These are phyloP conservation scores for Fagopyrum tataricum DNA, from an alignment of 148 eudicot species.

Conservation along the genomic window DNA sequence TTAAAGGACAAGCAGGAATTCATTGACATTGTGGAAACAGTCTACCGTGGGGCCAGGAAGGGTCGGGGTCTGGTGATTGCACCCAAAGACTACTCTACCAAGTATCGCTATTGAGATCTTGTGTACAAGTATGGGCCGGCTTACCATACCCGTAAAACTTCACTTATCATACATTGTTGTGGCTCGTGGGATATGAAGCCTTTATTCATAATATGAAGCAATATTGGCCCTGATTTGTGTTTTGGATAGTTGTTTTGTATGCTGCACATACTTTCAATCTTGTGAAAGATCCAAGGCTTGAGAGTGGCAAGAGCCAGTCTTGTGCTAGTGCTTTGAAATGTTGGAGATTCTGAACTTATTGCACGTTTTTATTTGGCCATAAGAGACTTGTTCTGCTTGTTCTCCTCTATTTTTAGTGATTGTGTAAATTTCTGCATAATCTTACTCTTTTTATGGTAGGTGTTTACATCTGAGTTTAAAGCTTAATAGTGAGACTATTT, in stretches of 20 bases:
- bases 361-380: too few relatives aligned
- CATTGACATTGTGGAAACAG: slow-evolving; percentile 12
- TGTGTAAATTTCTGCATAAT: too few relatives aligned
- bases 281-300: not conserved
- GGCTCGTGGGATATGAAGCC: not conserved
- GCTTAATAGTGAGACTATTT: too few relatives aligned
- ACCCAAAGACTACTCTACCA: slow-evolving; percentile 16
- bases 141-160: not conserved
- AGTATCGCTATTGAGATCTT: slow-evolving; percentile 9
- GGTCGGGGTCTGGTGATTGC: slow-evolving; percentile 15
- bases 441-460: too few relatives aligned
- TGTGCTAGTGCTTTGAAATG: not conserved
- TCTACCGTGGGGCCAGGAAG: slow-evolving; percentile 15
- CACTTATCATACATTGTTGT: not conserved
- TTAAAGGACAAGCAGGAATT: slow-evolving; percentile 15
- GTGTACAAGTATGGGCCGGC: not conserved
- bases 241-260: not conserved
- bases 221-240: not conserved
- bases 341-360: not conserved
- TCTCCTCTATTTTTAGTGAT: too few relatives aligned
- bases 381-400: too few relatives aligned
- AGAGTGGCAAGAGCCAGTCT: not conserved
- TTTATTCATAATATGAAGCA: not conserved
- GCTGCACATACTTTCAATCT: not conserved
- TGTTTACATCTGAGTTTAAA: too few relatives aligned